Base-by-base conservation (phyloP, 371 early-diverging fungal species). In the Mucor piriformis region DNA sequence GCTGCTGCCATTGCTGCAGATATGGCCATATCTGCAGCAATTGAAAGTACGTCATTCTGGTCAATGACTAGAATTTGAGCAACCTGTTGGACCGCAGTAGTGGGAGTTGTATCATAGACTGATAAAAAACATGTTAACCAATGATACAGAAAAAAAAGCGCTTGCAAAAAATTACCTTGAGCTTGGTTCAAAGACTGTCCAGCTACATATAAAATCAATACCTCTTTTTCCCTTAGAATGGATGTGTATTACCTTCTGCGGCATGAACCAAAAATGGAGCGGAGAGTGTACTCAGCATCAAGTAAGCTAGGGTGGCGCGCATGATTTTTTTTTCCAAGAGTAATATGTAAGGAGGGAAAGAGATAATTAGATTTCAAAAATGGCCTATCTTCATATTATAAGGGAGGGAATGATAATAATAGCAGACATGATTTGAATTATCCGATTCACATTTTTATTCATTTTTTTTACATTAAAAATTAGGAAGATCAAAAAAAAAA, bases 391-490 rank as follows among this genome's bases (percentile, higher is more conserved):
- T 18, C n/a, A 42, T n/a, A 20, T 42, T 18, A 16, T 42, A 18
- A 10, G 18, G 42, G 42, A 42, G 18, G n/a, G n/a, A 18, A 29
- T 4, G 29, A 29, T 29, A 29, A 29, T 29, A 29, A 29, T 29
- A 29, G 29, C 29, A 29, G 20, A 42, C 42, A 42, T 18, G n/a
- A 42, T 42, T 18, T 18, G 20, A 42, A 42, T 18, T 42, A 42
- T 20, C 42, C 42, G 42, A 42, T 42, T 42, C n/a, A 42, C n/a
- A 6, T 11, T 37, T 37, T 37, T 40, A n/a, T 40, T 40, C 18
- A 42, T 42, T 42, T 51, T 51, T 51, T 37, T 38, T 53, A 3
- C 12, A 25, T 8, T 16, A 34, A 43, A 46, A 47, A 18, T 42
- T 42, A 18, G 47, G 11, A 34, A n/a, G n/a, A 11, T n/a, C 21